Evolutionary conservation across 768 basidiomycete species (phyloP).

Genomic region (Fomitopsis serialis): DNA sequence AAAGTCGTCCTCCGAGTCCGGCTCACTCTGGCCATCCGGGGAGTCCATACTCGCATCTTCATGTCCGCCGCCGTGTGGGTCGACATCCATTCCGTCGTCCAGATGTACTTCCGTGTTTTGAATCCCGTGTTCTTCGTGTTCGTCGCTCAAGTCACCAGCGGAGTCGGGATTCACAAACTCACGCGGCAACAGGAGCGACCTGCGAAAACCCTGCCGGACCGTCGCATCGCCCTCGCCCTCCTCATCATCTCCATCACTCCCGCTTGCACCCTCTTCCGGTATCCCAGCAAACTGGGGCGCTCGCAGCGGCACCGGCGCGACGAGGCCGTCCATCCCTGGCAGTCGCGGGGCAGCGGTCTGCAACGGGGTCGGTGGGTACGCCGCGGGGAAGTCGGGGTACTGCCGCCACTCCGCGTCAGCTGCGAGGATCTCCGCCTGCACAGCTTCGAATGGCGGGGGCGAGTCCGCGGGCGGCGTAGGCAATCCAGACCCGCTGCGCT

Average conservation of each 20-base stretch:
- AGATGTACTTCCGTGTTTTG: constrained; percentile 16
- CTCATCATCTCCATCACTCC: not conserved
- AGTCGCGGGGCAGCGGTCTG: constrained; percentile 6
- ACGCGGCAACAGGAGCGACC: constrained; percentile 64
- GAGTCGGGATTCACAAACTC: constrained; percentile 55
- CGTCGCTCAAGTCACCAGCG: constrained; percentile 59
- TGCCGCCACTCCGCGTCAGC: constrained; percentile 61
- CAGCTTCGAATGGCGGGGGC: constrained; percentile 1
- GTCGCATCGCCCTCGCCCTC: constrained; percentile 4
- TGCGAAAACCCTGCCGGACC: constrained; percentile 54
- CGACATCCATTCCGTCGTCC: constrained; percentile 19
- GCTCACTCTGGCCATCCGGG: constrained; percentile 11
- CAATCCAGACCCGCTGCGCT: constrained; percentile 7
- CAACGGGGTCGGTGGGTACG: constrained; percentile 55
- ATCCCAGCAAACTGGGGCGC: constrained; percentile 12
- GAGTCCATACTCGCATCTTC: constrained; percentile 20
- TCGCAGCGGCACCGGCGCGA: constrained; percentile 10
- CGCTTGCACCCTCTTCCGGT: constrained; percentile 4
- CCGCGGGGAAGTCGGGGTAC: constrained; percentile 73
- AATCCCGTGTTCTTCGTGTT: constrained; percentile 36
- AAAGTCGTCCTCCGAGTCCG: constrained; percentile 58
- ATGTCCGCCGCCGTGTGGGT: constrained; percentile 21
- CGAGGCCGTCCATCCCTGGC: constrained; percentile 4
- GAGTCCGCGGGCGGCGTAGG: constrained; percentile 10
- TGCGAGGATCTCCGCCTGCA: constrained; percentile 1